Conservation (phyloP, 768 basidiomycete genomes). For the Pleurotus eryngii region DNA sequence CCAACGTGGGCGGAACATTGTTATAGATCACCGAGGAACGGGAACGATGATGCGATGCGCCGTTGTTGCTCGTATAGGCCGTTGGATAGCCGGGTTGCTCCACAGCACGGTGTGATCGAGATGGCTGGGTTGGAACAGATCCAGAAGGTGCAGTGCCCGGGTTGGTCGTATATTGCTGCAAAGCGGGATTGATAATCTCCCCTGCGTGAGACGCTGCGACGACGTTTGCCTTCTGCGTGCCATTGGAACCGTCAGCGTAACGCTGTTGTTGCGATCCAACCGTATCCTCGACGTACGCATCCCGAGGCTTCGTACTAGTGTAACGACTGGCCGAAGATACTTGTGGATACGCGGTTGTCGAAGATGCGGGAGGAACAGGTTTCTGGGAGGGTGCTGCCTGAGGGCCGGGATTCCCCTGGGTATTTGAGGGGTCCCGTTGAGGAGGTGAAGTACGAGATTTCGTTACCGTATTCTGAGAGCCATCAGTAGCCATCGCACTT, state of each 20-base stretch:
- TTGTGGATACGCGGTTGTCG: background rate
- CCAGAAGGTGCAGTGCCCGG: no score
- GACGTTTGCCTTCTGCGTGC: no score
- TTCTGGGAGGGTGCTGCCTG: background rate
- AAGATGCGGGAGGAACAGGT: background rate
- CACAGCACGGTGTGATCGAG: background rate
- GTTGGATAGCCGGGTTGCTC: background rate
- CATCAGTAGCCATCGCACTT: conserved; percentile 3
- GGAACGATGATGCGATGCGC: background rate
- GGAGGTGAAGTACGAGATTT: background rate
- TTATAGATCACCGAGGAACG: conserved; percentile 8
- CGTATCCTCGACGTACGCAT: background rate
- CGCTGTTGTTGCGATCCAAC: background rate
- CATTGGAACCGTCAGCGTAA: no score
- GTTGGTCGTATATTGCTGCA: no score
- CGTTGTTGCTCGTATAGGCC: background rate
- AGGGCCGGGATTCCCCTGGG: background rate
- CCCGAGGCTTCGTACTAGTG: background rate
- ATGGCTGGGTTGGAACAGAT: background rate
- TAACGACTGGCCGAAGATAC: background rate
- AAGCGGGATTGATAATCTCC: no score
- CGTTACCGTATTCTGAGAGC: background rate
- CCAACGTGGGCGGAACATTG: background rate
- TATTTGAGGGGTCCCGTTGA: background rate
- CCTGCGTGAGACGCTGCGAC: no score